Conservation (phyloP, 2,329 filamentous ascomycete genomes). For the Colletotrichum cereale region DNA sequence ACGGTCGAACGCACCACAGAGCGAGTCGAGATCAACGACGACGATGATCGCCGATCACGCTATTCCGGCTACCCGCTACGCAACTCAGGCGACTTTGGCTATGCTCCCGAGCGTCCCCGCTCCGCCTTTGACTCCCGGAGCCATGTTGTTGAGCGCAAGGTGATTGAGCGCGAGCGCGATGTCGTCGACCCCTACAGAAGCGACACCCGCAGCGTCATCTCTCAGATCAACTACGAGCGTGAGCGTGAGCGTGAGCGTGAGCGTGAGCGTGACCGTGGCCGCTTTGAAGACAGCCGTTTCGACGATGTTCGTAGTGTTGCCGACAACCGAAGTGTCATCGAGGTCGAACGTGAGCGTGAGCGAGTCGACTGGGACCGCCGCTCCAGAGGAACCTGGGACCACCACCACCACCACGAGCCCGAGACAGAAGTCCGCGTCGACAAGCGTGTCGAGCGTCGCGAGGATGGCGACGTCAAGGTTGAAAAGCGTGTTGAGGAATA, state of each 20-base stretch:
- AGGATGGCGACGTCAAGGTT: constrained; percentile 65
- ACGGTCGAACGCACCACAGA: constrained; percentile 54
- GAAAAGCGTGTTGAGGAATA: constrained; percentile 67
- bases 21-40: constrained; percentile 57
- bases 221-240: constrained; percentile 49
- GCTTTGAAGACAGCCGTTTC: constrained; percentile 31
- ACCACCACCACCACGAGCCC: constrained; percentile 42
- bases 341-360: constrained; percentile 52
- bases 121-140: constrained; percentile 60
- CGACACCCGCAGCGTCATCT: constrained; percentile 47
- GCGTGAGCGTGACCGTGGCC: constrained; percentile 43
- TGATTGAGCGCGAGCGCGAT: constrained; percentile 42
- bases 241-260: constrained; percentile 44
- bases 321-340: constrained; percentile 53
- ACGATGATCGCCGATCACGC: constrained; percentile 60
- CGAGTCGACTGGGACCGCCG: constrained; percentile 50
- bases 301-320: constrained; percentile 52
- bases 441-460: constrained; percentile 55
- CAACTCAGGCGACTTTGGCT: constrained; percentile 55
- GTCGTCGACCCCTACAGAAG: constrained; percentile 43
- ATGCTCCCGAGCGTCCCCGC: constrained; percentile 62
- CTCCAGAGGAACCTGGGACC: constrained; percentile 48
- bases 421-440: constrained; percentile 59
- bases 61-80: constrained; percentile 54
- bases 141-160: constrained; percentile 45